Evolutionary conservation across 2,329 filamentous ascomycete genomes (phyloP).

Genomic region (Penicillium glabrum): DNA sequence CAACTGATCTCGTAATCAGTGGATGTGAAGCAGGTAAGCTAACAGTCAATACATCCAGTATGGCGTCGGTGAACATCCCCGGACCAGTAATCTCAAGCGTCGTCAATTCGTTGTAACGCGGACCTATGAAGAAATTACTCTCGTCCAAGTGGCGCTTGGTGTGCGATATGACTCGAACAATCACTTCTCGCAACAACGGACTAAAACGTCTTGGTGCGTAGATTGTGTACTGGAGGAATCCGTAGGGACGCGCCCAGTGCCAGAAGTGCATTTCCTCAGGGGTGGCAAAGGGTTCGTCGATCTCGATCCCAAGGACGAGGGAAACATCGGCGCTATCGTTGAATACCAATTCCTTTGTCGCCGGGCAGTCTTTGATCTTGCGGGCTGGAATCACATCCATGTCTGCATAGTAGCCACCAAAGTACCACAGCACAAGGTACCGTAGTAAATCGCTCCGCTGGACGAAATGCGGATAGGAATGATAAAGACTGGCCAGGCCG

Average conservation of each 20-base stretch:
- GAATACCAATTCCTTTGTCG: slow-evolving; percentile 18
- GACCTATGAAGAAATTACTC: slow-evolving; percentile 10
- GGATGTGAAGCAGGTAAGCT: slow-evolving; percentile 27
- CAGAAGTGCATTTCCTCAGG: slow-evolving; percentile 30
- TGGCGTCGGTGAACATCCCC: slow-evolving; percentile 35
- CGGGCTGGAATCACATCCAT: slow-evolving; percentile 30
- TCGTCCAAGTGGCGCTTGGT: slow-evolving; percentile 26
- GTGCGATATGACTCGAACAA: slow-evolving; percentile 33
- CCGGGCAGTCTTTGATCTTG: slow-evolving; percentile 30
- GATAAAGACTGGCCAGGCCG: slow-evolving; percentile 26
- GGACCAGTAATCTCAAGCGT: slow-evolving; percentile 35
- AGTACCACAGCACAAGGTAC: slow-evolving; percentile 38
- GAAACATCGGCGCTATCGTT: slow-evolving; percentile 24
- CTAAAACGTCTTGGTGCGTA: slow-evolving; percentile 38
- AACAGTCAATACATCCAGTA: slow-evolving; percentile 31
- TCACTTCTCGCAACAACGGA: slow-evolving; percentile 30
- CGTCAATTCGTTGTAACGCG: slow-evolving; percentile 25
- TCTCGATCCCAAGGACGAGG: slow-evolving; percentile 34
- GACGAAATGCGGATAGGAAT: slow-evolving; percentile 46
- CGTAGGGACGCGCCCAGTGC: slow-evolving; percentile 36
- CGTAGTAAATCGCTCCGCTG: slow-evolving; percentile 51
- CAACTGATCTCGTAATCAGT: slow-evolving; percentile 23
- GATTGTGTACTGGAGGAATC: slow-evolving; percentile 36
- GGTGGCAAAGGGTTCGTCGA: slow-evolving; percentile 38
- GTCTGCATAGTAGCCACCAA: slow-evolving; percentile 38